These are phyloP conservation scores for Begonia loranthoides DNA, from an alignment of 306 rosid genomes.

Conservation along the genomic window DNA sequence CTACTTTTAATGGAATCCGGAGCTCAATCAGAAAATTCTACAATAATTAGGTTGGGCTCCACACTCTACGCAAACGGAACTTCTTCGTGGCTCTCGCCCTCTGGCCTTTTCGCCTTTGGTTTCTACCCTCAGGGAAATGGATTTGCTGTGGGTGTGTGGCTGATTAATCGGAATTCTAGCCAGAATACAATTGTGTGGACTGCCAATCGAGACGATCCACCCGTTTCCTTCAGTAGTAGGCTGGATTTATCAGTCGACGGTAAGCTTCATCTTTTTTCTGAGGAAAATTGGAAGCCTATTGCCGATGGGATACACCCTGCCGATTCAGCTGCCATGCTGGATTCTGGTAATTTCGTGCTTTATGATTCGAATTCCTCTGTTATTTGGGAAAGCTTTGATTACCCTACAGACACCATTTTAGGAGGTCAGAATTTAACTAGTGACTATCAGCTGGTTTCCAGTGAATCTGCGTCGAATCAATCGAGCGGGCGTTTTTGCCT, in stretches of 20 bases:
- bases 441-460: neutral
- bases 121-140: neutral
- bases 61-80: neutral
- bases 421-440: conserved; percentile 1
- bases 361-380: neutral
- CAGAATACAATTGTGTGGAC: conserved; percentile 8
- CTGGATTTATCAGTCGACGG: neutral
- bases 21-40: neutral
- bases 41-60: conserved; percentile 1
- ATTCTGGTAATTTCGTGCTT: conserved; percentile 12
- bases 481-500: conserved; percentile 5
- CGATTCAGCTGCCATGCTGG: conserved; percentile 9
- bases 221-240: neutral
- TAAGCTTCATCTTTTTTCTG: neutral
- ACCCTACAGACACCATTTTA: conserved; percentile 9
- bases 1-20: neutral
- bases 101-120: conserved; percentile 12
- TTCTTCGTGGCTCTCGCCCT: conserved; percentile 10
- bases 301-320: neutral
- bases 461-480: neutral
- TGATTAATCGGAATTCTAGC: neutral
- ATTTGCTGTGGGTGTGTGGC: conserved; percentile 12
- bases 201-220: conserved; percentile 8
- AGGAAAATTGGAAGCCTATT: neutral
- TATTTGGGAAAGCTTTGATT: conserved; percentile 11